Base-by-base conservation (phyloP, 495 filamentous ascomycete genomes). In the Friedmanniomyces simplex region DNA sequence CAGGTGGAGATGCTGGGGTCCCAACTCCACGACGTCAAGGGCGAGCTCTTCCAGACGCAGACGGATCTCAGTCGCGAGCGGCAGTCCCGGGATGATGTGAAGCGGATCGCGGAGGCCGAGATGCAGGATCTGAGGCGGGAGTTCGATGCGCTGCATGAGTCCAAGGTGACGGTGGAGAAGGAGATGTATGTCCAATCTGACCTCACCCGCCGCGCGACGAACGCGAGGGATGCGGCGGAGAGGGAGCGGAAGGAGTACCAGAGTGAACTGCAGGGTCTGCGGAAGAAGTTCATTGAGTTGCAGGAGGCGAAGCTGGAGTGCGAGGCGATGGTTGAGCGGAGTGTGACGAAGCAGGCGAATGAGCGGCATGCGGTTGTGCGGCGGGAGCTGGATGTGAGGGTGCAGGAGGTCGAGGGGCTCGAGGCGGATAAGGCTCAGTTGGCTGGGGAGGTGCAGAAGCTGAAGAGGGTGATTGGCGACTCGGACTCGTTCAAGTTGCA, bases 151-250 rank as follows among this genome's bases (percentile, higher is more conserved):
- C 76, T 98, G 14, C 95, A 95, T 61, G 89, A 95, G 37, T 85
- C 91, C 5, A 98, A 98, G 71, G 96, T 96, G 63, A 93, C 79
- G 39, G 96, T 98, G 54, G 93, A 98, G 68, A 96, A 96, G 70
- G 94, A 97, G 69, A 89, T 98, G 71, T 97, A 96, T 68, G 82
- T 86, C n/a, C 93, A 97, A 63, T 91, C 96, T 69, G 93, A 98
- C 67, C 87, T 86, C 14, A 81, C 96, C 46, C 86, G 93, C 21
- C 86, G 93, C 20, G 86, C 91, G 10, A 87, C 86, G 41, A 89
- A 95, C 70, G 85, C 84, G 28, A 80, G 89, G 12, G 73, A 83
- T 11, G 76, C 79, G 20, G 88, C 86, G 3, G 94, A 98, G 64
- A 79, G 83, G 48, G 88, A 93, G 55, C 89, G 90, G 1, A 91